Conservation (phyloP, 2,329 filamentous ascomycete genomes). For the Pestalotiopsis sp. region DNA sequence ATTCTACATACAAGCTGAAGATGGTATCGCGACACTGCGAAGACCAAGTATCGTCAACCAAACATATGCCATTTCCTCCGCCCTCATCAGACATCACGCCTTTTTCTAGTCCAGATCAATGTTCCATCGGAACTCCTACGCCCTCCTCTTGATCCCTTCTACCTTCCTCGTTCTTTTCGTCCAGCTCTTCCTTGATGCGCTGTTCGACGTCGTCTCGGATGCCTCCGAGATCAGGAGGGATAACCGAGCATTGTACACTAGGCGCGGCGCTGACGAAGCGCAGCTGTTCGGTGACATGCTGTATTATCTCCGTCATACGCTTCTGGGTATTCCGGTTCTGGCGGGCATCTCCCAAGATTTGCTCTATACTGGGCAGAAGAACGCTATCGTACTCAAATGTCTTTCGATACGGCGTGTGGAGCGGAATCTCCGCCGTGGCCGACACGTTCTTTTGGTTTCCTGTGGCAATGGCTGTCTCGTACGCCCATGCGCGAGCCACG, state of each 20-base stretch:
- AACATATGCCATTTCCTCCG: not conserved
- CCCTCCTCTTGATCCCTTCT: slow-evolving; percentile 59
- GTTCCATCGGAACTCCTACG: slow-evolving; percentile 41
- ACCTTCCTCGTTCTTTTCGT: slow-evolving; percentile 57
- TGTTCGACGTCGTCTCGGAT: slow-evolving; percentile 71
- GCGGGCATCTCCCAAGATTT: slow-evolving; percentile 65
- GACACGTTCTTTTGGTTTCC: slow-evolving; percentile 70
- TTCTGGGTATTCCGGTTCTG: slow-evolving; percentile 81
- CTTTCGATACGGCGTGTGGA: slow-evolving; percentile 80
- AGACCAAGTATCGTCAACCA: not conserved
- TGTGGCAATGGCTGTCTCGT: slow-evolving; percentile 91
- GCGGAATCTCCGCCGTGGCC: slow-evolving; percentile 64
- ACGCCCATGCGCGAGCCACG: slow-evolving; percentile 94
- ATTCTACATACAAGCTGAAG: not conserved
- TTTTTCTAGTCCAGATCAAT: not conserved
- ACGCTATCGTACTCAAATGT: slow-evolving; percentile 82
- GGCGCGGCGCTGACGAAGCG: slow-evolving; percentile 83
- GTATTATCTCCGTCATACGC: slow-evolving; percentile 73
- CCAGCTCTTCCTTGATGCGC: slow-evolving; percentile 63
- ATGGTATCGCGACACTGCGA: not conserved
- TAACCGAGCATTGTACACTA: slow-evolving; percentile 80
- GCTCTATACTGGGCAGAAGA: slow-evolving; percentile 83
- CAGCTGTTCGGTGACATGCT: slow-evolving; percentile 81
- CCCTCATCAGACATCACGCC: too few relatives aligned
- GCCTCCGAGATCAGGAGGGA: slow-evolving; percentile 74